phyloP scores from a whole-genome alignment of 352 stramenopile species.

The Pythium utonaiense region DNA sequence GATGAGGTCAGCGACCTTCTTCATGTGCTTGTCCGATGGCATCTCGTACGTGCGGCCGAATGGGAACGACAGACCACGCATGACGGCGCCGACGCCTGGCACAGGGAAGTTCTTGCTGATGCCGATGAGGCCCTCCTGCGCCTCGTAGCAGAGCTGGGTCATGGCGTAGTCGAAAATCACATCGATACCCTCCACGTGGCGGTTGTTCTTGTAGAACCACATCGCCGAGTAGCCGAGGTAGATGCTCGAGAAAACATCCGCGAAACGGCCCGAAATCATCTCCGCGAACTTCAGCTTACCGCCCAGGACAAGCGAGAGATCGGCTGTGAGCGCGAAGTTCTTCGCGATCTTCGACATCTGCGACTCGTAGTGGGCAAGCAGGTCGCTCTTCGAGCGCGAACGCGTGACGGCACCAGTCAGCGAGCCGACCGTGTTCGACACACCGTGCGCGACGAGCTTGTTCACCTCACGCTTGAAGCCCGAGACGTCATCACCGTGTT shows the following conservation, averaged over 20 bases:
- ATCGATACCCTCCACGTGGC: slow-evolving; percentile 93
- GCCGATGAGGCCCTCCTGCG: slow-evolving; percentile 93
- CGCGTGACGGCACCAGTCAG: slow-evolving; percentile 88
- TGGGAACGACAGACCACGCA: slow-evolving; percentile 95
- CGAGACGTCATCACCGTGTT: slow-evolving; percentile 92
- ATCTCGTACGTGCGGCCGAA: slow-evolving; percentile 91
- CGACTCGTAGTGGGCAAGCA: slow-evolving; percentile 95
- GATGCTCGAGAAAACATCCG: slow-evolving; percentile 96
- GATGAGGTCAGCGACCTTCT: slow-evolving; percentile 67
- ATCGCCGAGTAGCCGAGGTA: slow-evolving; percentile 97
- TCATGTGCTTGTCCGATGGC: slow-evolving; percentile 87
- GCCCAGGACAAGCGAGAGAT: slow-evolving; percentile 95
- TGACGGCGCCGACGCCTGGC: slow-evolving; percentile 88
- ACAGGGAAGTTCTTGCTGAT: slow-evolving; percentile 97
- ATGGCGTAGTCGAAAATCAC: slow-evolving; percentile 96
- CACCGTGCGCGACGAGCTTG: slow-evolving; percentile 93
- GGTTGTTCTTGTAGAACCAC: slow-evolving; percentile 96
- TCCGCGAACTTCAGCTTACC: slow-evolving; percentile 98
- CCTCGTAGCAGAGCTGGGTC: slow-evolving; percentile 94
- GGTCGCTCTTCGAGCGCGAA: slow-evolving; percentile 90
- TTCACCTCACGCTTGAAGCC: slow-evolving; percentile 93
- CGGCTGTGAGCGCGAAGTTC: slow-evolving; percentile 96
- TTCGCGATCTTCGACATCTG: slow-evolving; percentile 95
- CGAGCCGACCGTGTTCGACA: slow-evolving; percentile 90
- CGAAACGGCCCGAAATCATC: slow-evolving; percentile 95